Evolutionary conservation across 2,329 filamentous ascomycete species (phyloP).

Genomic region (Thermochaetoides dissita): DNA sequence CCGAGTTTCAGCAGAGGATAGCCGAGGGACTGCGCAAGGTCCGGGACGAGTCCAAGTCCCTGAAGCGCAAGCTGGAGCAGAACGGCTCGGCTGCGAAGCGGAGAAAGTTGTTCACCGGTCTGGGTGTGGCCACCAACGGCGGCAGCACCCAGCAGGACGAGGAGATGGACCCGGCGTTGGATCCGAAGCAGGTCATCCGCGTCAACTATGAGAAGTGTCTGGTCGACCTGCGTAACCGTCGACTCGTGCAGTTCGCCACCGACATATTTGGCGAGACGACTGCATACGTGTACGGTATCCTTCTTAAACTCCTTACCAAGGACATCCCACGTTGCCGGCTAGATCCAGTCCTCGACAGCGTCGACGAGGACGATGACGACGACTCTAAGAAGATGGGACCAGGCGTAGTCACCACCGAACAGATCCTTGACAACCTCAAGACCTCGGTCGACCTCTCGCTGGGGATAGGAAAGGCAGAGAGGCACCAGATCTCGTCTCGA

Average conservation of each 20-base stretch:
- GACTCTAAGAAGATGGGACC: constrained; percentile 19
- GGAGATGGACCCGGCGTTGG: constrained; percentile 28
- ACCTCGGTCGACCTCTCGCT: constrained; percentile 37
- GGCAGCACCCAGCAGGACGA: constrained; percentile 22
- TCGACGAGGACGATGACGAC: constrained; percentile 21
- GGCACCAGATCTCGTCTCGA: constrained; percentile 31
- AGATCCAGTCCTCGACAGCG: constrained; percentile 34
- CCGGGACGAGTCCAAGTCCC: constrained; percentile 34
- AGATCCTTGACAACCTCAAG: constrained; percentile 41
- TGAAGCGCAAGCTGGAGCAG: constrained; percentile 38
- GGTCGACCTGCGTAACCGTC: constrained; percentile 67
- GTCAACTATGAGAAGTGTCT: constrained; percentile 77
- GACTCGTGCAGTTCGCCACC: constrained; percentile 58
- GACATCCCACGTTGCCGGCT: constrained; percentile 54
- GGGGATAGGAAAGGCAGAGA: constrained; percentile 43
- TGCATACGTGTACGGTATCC: constrained; percentile 60
- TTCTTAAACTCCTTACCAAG: constrained; percentile 57
- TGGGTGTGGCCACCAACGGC: constrained; percentile 22
- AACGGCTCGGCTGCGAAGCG: constrained; percentile 33
- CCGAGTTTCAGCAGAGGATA: constrained; percentile 44
- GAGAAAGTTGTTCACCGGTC: constrained; percentile 39
- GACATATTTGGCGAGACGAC: constrained; percentile 60
- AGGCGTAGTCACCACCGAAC: constrained; percentile 35
- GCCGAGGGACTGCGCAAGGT: constrained; percentile 38
- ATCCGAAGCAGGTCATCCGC: constrained; percentile 56